Evolutionary conservation across 2,329 filamentous ascomycete genomes (phyloP).

Genomic region (Venturiaceae sp.): DNA sequence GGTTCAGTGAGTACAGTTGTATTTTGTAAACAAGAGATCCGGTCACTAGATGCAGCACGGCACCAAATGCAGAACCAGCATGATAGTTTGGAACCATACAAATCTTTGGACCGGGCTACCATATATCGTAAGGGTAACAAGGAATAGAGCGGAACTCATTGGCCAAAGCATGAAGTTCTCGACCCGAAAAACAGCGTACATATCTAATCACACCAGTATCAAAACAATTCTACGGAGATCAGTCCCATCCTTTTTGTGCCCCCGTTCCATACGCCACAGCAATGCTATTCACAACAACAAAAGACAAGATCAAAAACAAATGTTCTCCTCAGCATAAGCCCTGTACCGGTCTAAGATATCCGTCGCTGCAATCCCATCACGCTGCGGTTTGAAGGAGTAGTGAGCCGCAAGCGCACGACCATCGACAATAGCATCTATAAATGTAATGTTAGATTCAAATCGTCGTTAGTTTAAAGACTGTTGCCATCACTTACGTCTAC

Average conservation of each 20-base stretch:
- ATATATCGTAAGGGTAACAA: too few relatives aligned
- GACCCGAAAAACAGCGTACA: too few relatives aligned
- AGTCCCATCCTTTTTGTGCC: neutral
- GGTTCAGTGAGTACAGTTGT: too few relatives aligned
- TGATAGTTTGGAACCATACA: too few relatives aligned
- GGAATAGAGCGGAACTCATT: too few relatives aligned
- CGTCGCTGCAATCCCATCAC: conserved; percentile 34
- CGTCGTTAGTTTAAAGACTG: neutral
- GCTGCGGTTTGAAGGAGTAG: conserved; percentile 38
- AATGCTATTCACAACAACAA: neutral
- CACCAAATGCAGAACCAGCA: too few relatives aligned
- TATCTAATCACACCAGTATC: too few relatives aligned
- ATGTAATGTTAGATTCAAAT: neutral
- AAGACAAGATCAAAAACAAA: conserved; percentile 27
- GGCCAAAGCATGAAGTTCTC: too few relatives aligned
- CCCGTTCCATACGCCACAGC: neutral
- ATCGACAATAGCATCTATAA: conserved; percentile 36
- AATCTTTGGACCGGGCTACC: too few relatives aligned
- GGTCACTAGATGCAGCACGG: too few relatives aligned
- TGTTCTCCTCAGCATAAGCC: conserved; percentile 41
- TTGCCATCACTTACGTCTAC: conserved; percentile 18
- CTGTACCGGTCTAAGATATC: conserved; percentile 46
- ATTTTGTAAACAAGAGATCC: too few relatives aligned
- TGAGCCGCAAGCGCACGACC: conserved; percentile 44
- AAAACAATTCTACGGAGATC: neutral